These are phyloP conservation scores for Mycena haematopus DNA, from an alignment of 768 basidiomycete genomes.

Conservation along the genomic window DNA sequence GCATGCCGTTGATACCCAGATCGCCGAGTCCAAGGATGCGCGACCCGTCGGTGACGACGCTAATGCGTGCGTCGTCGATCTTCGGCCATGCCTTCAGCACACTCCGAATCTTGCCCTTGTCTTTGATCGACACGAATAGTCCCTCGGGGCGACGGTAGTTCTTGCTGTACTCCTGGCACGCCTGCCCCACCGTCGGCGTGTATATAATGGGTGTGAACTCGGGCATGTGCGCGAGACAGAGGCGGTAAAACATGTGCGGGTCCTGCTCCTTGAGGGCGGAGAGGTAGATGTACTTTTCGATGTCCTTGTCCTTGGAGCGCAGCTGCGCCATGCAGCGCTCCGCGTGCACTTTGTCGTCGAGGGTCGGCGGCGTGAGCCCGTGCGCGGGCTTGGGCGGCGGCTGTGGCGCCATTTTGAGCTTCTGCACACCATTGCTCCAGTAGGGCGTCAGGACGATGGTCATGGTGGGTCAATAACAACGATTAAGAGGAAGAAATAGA, in stretches of 20 bases:
- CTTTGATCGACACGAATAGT: conserved; percentile 77
- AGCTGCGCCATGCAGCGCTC: conserved; percentile 72
- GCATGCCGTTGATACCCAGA: conserved; percentile 85
- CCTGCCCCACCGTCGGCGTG: conserved; percentile 92
- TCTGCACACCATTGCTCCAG: conserved; percentile 74
- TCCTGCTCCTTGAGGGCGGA: conserved; percentile 76
- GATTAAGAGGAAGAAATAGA: conserved; percentile 1
- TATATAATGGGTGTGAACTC: conserved; percentile 85
- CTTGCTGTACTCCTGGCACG: conserved; percentile 83
- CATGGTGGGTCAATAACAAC: conserved; percentile 42
- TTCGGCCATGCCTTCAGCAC: conserved; percentile 78
- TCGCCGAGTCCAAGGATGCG: conserved; percentile 91
- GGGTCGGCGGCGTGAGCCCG: conserved; percentile 67
- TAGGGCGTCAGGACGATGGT: conserved; percentile 74
- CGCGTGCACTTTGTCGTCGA: conserved; percentile 58
- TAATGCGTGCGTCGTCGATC: conserved; percentile 80
- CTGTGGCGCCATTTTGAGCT: conserved; percentile 64
- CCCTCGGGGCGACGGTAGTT: conserved; percentile 74
- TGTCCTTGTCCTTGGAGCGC: conserved; percentile 71
- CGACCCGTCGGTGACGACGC: conserved; percentile 92
- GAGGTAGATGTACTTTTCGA: conserved; percentile 90
- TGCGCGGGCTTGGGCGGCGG: conserved; percentile 51
- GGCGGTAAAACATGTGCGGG: conserved; percentile 76
- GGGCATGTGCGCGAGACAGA: conserved; percentile 74
- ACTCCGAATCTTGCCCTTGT: conserved; percentile 79